Evolutionary conservation across 129 eudicot genomes (phyloP).

Genomic region (Centrapalus pauciflorus): DNA sequence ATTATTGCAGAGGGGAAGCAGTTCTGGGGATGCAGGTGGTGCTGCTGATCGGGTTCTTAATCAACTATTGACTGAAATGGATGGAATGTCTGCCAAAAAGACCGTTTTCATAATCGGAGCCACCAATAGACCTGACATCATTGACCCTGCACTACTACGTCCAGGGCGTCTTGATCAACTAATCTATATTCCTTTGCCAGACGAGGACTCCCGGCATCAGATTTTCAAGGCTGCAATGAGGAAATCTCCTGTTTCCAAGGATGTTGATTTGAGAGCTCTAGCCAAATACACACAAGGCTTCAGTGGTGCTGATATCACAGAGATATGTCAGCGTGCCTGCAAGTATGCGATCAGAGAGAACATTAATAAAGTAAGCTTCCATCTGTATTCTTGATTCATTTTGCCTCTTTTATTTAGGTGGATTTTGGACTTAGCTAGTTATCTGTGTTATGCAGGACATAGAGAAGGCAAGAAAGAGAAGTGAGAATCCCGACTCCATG

Average conservation of each 20-base stretch:
- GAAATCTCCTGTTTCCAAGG: conserved; percentile 61
- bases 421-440: background rate
- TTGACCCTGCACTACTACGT: conserved; percentile 72
- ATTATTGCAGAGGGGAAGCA: conserved; percentile 60
- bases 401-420: background rate
- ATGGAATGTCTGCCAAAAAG: conserved; percentile 77
- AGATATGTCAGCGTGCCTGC: conserved; percentile 78
- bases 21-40: conserved; percentile 83
- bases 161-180: conserved; percentile 87
- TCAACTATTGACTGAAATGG: conserved; percentile 81
- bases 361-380: conserved; percentile 52
- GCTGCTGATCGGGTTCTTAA: conserved; percentile 79
- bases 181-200: conserved; percentile 70
- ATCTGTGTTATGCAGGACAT: conserved; percentile 46
- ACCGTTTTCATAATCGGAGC: conserved; percentile 76
- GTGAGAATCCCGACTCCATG: conserved; percentile 67
- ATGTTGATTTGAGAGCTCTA: conserved; percentile 54
- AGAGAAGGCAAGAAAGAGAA: conserved; percentile 55
- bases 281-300: conserved; percentile 78
- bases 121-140: conserved; percentile 69
- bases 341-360: conserved; percentile 75
- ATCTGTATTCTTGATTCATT: background rate
- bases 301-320: conserved; percentile 81
- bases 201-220: conserved; percentile 65
- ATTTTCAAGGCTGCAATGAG: conserved; percentile 70